These are phyloP conservation scores for Wickerhamomyces tratensis DNA, from an alignment of 805 yeast species.

Conservation along the genomic window DNA sequence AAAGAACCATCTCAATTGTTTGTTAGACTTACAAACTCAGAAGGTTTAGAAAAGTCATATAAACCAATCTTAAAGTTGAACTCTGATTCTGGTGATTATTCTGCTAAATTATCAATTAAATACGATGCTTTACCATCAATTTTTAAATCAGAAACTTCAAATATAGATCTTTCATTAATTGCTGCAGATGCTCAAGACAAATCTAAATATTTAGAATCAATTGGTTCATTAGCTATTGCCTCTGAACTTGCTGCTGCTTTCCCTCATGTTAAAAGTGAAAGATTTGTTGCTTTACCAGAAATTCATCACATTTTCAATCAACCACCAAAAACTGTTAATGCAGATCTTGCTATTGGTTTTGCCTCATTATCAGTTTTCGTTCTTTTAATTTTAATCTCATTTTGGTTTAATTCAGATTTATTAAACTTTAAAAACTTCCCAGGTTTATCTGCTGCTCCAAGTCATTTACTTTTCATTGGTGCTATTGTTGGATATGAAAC, in stretches of 20 bases:
- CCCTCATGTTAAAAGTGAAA: slow-evolving; percentile 7
- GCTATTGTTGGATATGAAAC: slow-evolving; percentile 13
- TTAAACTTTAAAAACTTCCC: slow-evolving; percentile 16
- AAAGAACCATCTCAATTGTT: slow-evolving; percentile 16
- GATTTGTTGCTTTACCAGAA: slow-evolving; percentile 15
- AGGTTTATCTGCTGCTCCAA: not conserved
- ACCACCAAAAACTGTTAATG: slow-evolving; percentile 13
- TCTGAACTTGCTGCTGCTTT: slow-evolving; percentile 8
- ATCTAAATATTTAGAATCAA: slow-evolving; percentile 1
- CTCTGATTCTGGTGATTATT: slow-evolving; percentile 1
- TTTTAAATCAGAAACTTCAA: slow-evolving; percentile 8
- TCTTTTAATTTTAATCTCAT: slow-evolving; percentile 7
- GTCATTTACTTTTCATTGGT: slow-evolving; percentile 10
- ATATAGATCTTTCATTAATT: slow-evolving; percentile 9
- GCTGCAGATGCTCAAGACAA: slow-evolving; percentile 8
- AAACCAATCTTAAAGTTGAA: slow-evolving; percentile 14
- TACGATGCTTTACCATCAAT: slow-evolving; percentile 14
- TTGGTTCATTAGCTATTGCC: slow-evolving; percentile 14
- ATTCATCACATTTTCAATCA: slow-evolving; percentile 17
- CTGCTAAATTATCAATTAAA: slow-evolving; percentile 8
- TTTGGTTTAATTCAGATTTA: slow-evolving; percentile 11
- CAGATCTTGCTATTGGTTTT: slow-evolving; percentile 11
- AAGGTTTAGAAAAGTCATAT: slow-evolving; percentile 16
- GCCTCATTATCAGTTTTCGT: slow-evolving; percentile 7
- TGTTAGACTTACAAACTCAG: slow-evolving; percentile 9